Evolutionary conservation across 2,329 filamentous ascomycete genomes (phyloP), one percentile per base, ranked within the genome.

Genomic region (Microsporum audouinii): DNA sequence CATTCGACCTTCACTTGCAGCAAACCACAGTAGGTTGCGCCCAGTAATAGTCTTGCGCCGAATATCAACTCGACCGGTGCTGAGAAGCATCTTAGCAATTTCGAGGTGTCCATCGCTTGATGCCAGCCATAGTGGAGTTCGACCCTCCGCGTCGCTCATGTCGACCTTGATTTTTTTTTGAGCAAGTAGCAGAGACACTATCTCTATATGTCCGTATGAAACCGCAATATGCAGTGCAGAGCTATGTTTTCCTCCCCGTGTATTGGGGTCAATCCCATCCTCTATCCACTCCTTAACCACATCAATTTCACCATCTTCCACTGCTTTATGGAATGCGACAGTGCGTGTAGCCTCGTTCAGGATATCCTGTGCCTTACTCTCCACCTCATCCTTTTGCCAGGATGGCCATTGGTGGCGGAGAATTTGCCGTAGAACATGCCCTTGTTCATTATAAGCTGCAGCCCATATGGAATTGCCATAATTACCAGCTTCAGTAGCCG

Each of bases 261-360:
- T 8, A 10, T 56, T 38, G 34, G 31, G 51, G 31, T 56, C 56
- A 5, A 41, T 39, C 2, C 38, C 56, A 3, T 62, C 59, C 6
- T 63, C 58, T 8, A 67, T 51, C 5, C 67, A 56, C 23, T 64
- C 3, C 45, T 64, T 3, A 5, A 60, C 61, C 8, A 61, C 59
- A 33, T 60, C 38, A 3, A 43, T 4, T 2, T 27, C 33, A 2
- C 56, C 56, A 8, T 41, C 38, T 31, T 58, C 56, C 10, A 14
- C 33, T 27, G 56, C 56, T 14, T 43, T 14, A 43, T 31, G 38
- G 14, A 58, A 39, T 2, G 29, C 31, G 17, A n/a, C 34, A 17
- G 12, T 33, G 23, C 36, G 43, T 2, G 7, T 49, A 12, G 45
- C 45, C 27, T 49, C n/a, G 17, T 27, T 49, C 45, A 49, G 7